Evolutionary conservation across 345 rosid species (phyloP), one percentile per base, ranked within the genome.

Genomic region (Cardamine resedifolia): DNA sequence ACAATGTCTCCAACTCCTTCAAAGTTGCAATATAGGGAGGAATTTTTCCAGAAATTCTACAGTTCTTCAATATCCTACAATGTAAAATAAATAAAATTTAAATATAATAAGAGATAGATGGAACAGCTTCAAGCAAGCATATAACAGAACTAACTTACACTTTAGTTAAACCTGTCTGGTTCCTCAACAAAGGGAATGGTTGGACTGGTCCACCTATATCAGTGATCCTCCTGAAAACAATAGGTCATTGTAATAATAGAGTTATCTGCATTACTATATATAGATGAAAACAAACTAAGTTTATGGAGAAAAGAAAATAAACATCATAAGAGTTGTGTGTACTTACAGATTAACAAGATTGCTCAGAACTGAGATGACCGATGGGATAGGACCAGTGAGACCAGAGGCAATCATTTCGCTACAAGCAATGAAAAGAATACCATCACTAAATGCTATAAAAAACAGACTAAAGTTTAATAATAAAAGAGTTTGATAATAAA

Each of bases 351-450:
- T 66, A 44, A 0, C 10, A 38, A 85, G 67, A 19, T 79, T 70
- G 27, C 38, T 57, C 74, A 87, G 49, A 60, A 6, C 50, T 26
- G 88, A 84, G 48, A 84, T 77, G 49, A 15, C 74, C 9, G 82
- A 33, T 72, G 84, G 84, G 66, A 87, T 87, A 16, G 87, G 88
- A 66, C 88, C 91, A 51, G 58, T 45, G 27, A 87, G 81, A 77
- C 91, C 91, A 75, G 85, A 81, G 38, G 88, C 81, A 41, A 76
- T 81, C 82, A 87, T 74, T 80, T 87, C 91, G 6, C 91, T 87
- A 62, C 68, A 76, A 64, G 18, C 12, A 71, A 49, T 48, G 39
- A 70, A 24, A 53, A 51, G 36, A 14, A 58, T 23, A 36, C 5
- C 48, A 39, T 51, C 47, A 70, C 52, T 16, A 10, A 36, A 61